These are phyloP conservation scores for Yamagishiella unicocca DNA, from an alignment of 139 green algal species.

Conservation along the genomic window DNA sequence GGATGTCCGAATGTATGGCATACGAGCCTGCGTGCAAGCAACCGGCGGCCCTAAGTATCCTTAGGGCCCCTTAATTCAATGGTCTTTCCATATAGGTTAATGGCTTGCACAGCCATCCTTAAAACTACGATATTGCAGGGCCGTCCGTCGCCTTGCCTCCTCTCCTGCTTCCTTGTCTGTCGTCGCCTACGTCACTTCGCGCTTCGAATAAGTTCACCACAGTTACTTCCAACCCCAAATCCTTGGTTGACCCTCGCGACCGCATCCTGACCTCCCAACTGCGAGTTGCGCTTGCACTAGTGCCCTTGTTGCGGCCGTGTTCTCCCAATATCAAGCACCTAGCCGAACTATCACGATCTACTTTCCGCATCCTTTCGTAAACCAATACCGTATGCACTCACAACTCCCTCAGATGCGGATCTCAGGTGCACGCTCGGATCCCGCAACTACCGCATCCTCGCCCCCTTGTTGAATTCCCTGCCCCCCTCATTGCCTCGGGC, in stretches of 20 bases:
- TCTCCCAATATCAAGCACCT: no score
- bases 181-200: no score
- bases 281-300: no score
- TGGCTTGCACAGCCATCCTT: background rate
- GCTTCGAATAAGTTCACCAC: no score
- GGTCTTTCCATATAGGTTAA: background rate
- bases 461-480: background rate
- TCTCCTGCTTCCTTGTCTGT: no score
- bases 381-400: background rate
- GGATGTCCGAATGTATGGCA: background rate
- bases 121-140: no score
- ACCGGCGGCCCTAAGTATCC: background rate
- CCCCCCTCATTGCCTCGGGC: background rate
- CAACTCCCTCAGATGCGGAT: background rate
- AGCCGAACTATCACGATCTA: no score
- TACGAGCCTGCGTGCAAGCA: background rate
- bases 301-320: no score
- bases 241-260: no score
- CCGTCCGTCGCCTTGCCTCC: no score
- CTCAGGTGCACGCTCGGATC: background rate
- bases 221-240: no score
- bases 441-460: background rate
- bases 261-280: no score
- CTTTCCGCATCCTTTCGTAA: background rate
- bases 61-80: background rate